Evolutionary conservation across 495 filamentous ascomycete species (phyloP), one percentile per base, ranked within the genome.

Genomic region (Entonaema liquescens): DNA sequence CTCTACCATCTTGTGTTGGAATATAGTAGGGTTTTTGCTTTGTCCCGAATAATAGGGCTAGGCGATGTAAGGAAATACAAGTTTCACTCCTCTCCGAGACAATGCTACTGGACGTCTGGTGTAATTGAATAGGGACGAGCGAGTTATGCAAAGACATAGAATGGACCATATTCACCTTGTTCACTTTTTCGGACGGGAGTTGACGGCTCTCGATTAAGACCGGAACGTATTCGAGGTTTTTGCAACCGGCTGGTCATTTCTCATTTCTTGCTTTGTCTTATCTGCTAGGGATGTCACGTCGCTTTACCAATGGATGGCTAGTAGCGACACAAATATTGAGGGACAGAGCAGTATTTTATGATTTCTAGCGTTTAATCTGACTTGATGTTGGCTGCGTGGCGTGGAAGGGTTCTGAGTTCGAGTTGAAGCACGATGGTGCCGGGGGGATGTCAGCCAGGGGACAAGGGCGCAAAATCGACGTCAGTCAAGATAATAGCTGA

Each of bases 181-280:
- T 79, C 64, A 74, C 76, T 72, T 42, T 76, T 72, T 59, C 78
- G 72, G 29, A 75, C 71, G 5, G 72, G 70, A 60, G 78, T 78
- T 47, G 28, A 71, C 19, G 73, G 61, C 26, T 74, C 73, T 54
- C 74, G 71, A 63, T 67, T 72, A 15, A 55, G 59, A 19, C 44
- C 25, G 67, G 77, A 76, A 76, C 75, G 68, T 50, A 76, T 65
- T 56, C 77, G 76, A 67, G 70, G 54, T 68, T 79, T 81, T 49
- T 77, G 54, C 36, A 80, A 67, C 55, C 76, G 75, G 74, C 78
- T 82, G 75, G 78, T 74, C 80, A 82, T 82, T 72, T 79, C 78
- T 79, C 60, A 72, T 54, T 62, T 42, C 54, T 47, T 57, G 15
- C 13, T 36, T 36, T n/a, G 53, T 19, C 17, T 26, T 15, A 54